phyloP scores from a whole-genome alignment of 169 alveolate species.

The Perkinsus olseni region DNA sequence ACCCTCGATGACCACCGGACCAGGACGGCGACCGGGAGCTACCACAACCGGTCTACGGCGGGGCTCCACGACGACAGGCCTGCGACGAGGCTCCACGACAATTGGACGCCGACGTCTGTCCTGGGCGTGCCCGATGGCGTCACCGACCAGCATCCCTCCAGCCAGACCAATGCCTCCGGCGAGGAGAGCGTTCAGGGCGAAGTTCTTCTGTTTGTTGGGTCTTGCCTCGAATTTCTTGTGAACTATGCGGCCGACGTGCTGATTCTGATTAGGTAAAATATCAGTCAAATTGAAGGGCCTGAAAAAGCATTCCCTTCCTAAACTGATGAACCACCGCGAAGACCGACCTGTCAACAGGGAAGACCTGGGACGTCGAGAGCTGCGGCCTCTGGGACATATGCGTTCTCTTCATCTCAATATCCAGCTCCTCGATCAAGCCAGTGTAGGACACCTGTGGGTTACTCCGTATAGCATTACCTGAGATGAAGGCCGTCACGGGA shows the following conservation, averaged over 20 bases:
- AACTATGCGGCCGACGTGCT: background rate
- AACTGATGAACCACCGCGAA: background rate
- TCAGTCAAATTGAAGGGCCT: background rate
- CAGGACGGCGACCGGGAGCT: background rate
- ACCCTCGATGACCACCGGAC: background rate
- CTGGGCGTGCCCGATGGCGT: background rate
- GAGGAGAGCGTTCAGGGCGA: background rate
- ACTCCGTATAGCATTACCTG: background rate
- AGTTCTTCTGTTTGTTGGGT: background rate
- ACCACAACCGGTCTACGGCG: background rate
- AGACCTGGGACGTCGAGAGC: background rate
- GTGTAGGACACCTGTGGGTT: background rate
- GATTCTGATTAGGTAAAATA: background rate
- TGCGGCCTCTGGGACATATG: background rate
- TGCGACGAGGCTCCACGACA: background rate
- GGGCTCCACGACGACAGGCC: background rate
- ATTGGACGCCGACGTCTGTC: too few species aligned
- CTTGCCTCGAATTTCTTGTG: background rate
- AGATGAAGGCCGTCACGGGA: background rate
- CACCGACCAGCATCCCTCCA: background rate
- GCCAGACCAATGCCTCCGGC: background rate
- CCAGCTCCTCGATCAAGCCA: background rate
- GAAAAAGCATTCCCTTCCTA: background rate
- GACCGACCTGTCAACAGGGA: background rate
- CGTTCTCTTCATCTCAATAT: background rate